Base-by-base conservation (phyloP, 2,329 filamentous ascomycete species). In the Penicillium sp. region DNA sequence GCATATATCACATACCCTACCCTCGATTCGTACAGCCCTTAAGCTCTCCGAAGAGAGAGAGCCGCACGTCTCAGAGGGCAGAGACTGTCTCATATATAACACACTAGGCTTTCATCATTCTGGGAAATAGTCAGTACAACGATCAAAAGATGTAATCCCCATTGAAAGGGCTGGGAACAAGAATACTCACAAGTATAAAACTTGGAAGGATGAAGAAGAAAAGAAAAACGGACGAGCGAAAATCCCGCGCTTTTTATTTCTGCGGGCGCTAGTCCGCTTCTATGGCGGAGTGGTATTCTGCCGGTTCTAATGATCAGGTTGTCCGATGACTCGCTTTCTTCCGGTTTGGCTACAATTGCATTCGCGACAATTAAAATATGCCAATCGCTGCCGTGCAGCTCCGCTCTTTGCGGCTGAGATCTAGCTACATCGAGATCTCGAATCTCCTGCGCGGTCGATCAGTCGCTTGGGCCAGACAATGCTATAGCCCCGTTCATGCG, bases 61-160 rank as follows among this genome's bases (percentile, higher is more conserved):
- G 90, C 89, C 82, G 79, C 79, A 80, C 79, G 82, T 79, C 80
- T 82, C 79, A 82, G 79, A 77, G 75, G 79, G 82, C 78, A 80
- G 82, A 80, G 82, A 89, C 69, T 45, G 46, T 81, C 82, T 97
- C 94, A 96, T 90, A 86, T 86, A 80, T 77, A 86, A 88, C 94
- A 97, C 93, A 86, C 90, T 88, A 87, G 85, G 90, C 90, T 96
- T 96, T 99, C 94, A 97, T 99, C 93, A 97, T 95, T 55, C 91
- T 97, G 70, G 3, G 40, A 30, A 28, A 46, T 48, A 47, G 59
- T 63, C 41, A 59, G 65, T 73, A 61, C 26, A 42, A 50, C 30
- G 11, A 16, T 37, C 55, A 64, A 58, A 60, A 61, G 37, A 9
- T 4, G n/a, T 8, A 10, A 25, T 12, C 2, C 19, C 17, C 28